These are phyloP conservation scores for Chlamydomonas sp. DNA, from an alignment of 139 green algal species.

Conservation along the genomic window DNA sequence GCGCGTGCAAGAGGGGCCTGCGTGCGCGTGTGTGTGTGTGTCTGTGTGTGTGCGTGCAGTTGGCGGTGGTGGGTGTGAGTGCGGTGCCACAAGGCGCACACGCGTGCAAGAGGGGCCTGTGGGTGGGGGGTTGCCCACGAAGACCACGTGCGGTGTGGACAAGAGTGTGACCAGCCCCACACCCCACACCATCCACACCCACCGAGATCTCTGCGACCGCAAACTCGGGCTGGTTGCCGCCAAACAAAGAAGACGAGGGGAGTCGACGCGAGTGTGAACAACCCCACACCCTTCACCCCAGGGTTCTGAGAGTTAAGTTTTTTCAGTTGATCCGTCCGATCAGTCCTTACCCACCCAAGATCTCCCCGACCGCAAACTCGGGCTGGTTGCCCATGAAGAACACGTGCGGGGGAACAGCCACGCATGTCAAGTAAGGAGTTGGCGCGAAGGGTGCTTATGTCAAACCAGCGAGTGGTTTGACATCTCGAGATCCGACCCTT, in stretches of 20 bases:
- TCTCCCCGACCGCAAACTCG: slow-evolving; percentile 54
- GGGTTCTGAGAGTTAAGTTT: background rate
- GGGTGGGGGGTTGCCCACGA: slow-evolving; percentile 57
- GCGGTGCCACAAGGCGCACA: slow-evolving; percentile 17
- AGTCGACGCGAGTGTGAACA: slow-evolving; percentile 70
- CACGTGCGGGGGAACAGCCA: slow-evolving; percentile 86
- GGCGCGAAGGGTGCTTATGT: too few relatives aligned
- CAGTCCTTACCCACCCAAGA: slow-evolving; percentile 33
- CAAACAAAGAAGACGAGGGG: slow-evolving; percentile 88
- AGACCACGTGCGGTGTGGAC: slow-evolving; percentile 78
- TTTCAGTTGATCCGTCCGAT: background rate
- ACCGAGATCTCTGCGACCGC: slow-evolving; percentile 45
- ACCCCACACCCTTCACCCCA: background rate
- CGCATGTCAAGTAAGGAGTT: too few relatives aligned
- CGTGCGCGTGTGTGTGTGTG: too few relatives aligned
- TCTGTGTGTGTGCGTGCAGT: too few relatives aligned
- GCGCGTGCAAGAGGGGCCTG: background rate
- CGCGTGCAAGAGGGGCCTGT: background rate
- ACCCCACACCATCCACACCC: slow-evolving; percentile 4
- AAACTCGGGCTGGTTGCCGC: slow-evolving; percentile 80
- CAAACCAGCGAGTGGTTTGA: too few relatives aligned
- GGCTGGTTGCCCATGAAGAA: slow-evolving; percentile 90
- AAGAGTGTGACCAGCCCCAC: background rate
- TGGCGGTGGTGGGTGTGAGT: background rate
- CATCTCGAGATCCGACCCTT: too few relatives aligned